Evolutionary conservation across 495 filamentous ascomycete genomes (phyloP).

Genomic region (Sphaerosporella brunnea): DNA sequence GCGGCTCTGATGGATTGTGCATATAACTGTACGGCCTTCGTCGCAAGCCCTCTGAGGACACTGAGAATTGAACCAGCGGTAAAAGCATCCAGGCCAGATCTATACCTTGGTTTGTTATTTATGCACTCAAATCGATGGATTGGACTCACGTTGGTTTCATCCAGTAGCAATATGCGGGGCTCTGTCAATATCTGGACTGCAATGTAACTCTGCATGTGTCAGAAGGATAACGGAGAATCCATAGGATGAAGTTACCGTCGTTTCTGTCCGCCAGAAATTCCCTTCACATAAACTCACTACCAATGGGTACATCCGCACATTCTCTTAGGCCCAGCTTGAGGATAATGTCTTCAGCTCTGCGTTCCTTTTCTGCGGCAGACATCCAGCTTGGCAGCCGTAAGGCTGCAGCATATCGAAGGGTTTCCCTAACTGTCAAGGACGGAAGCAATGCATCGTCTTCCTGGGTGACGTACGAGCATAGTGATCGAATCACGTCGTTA

Average conservation of each 20-base stretch:
- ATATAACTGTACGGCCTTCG: conserved; percentile 55
- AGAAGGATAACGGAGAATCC: too few relatives aligned
- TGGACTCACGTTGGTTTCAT: conserved; percentile 43
- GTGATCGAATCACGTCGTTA: conserved; percentile 43
- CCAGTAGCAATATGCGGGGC: conserved; percentile 48
- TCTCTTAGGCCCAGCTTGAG: conserved; percentile 59
- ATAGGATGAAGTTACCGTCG: conserved; percentile 48
- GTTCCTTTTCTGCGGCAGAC: conserved; percentile 43
- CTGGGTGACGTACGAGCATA: conserved; percentile 59
- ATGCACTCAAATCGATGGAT: background rate
- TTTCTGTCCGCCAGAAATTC: conserved; percentile 64
- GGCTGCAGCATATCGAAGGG: conserved; percentile 47
- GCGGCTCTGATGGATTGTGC: conserved; percentile 62
- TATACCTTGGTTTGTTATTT: too few relatives aligned
- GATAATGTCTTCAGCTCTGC: conserved; percentile 50
- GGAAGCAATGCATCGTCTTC: conserved; percentile 58
- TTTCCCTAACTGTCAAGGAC: conserved; percentile 58
- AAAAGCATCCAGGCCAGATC: conserved; percentile 54
- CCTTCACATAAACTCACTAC: conserved; percentile 51
- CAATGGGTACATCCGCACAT: conserved; percentile 56
- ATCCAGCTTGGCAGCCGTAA: conserved; percentile 51
- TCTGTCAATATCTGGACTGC: conserved; percentile 60
- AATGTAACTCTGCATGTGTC: too few relatives aligned
- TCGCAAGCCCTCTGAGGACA: conserved; percentile 45
- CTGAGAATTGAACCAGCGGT: conserved; percentile 58